A percentile compares a stretch with the other conserved stretches of the same genome.
phyloP scores from a whole-genome alignment of 331 rosid species.

The Saraca asoca region DNA sequence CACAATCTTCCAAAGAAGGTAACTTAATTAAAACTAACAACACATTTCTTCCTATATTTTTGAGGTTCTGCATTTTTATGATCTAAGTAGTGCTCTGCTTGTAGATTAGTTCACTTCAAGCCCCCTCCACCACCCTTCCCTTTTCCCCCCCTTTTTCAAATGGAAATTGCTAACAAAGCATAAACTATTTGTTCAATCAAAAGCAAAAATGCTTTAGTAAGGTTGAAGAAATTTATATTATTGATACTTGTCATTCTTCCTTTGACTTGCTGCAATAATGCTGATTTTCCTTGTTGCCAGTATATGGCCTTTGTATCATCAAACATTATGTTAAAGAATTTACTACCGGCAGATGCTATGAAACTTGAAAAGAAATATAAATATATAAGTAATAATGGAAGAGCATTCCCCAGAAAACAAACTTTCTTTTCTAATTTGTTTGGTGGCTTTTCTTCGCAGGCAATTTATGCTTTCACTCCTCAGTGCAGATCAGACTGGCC shows the following conservation, averaged over 20 bases:
- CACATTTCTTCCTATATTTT: conserved; percentile 6
- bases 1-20: conserved; percentile 73
- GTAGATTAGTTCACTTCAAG: conserved; percentile 13
- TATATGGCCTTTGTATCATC: conserved; percentile 1
- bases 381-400: not conserved
- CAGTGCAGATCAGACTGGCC: conserved; percentile 71
- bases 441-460: conserved; percentile 48
- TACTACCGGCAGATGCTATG: not conserved
- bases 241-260: not conserved
- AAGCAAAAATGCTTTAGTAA: not conserved
- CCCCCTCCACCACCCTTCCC: not conserved
- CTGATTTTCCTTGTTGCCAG: conserved; percentile 16
- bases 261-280: conserved; percentile 1
- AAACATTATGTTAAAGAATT: conserved; percentile 8
- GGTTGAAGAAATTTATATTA: not conserved
- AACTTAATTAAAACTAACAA: conserved; percentile 16
- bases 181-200: conserved; percentile 8
- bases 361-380: not conserved
- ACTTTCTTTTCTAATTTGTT: conserved; percentile 4
- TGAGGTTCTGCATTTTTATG: conserved; percentile 13
- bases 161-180: not conserved
- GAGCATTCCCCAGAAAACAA: not conserved
- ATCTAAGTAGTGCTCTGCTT: conserved; percentile 16
- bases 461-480: conserved; percentile 69
- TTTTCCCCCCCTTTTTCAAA: not conserved